Conservation (phyloP, 768 basidiomycete species). For the Pisolithus sp. region DNA sequence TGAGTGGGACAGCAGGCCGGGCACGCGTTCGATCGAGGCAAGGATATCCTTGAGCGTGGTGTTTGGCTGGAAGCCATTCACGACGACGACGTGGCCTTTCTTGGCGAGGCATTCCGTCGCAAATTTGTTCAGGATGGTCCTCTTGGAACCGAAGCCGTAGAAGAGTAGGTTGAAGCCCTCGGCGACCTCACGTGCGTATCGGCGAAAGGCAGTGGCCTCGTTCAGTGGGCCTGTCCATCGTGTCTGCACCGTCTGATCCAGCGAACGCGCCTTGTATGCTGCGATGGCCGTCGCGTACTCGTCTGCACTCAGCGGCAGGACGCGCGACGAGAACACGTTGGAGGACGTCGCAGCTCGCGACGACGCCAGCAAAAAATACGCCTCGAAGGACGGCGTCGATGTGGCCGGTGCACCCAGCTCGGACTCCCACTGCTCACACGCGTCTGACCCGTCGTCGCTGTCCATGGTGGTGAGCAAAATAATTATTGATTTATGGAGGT, state of each 20-base stretch:
- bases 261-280: constrained; percentile 14
- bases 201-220: constrained; percentile 38
- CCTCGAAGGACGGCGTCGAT: constrained; percentile 64
- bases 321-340: constrained; percentile 70
- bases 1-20: constrained; percentile 10
- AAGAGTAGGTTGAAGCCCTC: constrained; percentile 86
- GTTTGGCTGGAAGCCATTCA: constrained; percentile 71
- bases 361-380: constrained; percentile 68
- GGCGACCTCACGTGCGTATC: constrained; percentile 64
- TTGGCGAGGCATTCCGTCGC: constrained; percentile 50
- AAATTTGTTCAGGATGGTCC: constrained; percentile 67
- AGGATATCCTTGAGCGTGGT: constrained; percentile 66
- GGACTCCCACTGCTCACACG: constrained; percentile 15
- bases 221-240: constrained; percentile 16
- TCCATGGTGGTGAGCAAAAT: constrained; percentile 5
- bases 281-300: constrained; percentile 42
- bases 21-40: constrained; percentile 43
- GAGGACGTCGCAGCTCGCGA: constrained; percentile 66
- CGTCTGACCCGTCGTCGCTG: constrained; percentile 25
- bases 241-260: constrained; percentile 6
- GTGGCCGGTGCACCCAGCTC: constrained; percentile 5
- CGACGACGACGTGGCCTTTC: constrained; percentile 66
- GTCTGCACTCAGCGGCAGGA: constrained; percentile 63
- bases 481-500: constrained; percentile 9
- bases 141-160: constrained; percentile 89